Base-by-base conservation (phyloP, 768 basidiomycete genomes). In the Lactarius deliciosus region DNA sequence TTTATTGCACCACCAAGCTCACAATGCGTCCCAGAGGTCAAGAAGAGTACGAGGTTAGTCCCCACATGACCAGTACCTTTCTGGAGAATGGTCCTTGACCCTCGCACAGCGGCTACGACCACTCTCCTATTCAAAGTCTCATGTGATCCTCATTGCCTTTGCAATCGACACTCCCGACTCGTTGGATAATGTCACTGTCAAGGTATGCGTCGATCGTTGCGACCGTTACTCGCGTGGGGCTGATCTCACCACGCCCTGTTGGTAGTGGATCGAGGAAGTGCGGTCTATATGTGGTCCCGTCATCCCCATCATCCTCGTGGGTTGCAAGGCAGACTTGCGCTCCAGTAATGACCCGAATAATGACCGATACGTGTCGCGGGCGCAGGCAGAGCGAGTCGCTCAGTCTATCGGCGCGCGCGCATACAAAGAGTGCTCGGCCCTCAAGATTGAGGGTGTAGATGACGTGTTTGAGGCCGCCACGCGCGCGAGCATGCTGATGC, bases 391-490 rank as follows among this genome's bases (percentile, higher is more conserved):
- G 79, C 83, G 85, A 38, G 90, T 92, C 25, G 93, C 95, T 3
- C 80, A 81, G 36, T 82, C 81, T 43, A 98, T 98, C 69, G 95
- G 96, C 32, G 96, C 96, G 34, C 85, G 93, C 32, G 90, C 87
- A 50, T 98, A 98, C 81, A 94, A 94, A 76, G 96, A 98, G 76
- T 97, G 95, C 72, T 93, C 91, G 11, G 91, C 94, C 34, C 81
- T 96, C 59, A 90, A 87, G 79, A 91, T 92, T 61, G 89, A 92
- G 78, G 94, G 94, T 62, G 94, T 96, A 16, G 97, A 98, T 76
- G 93, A 97, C 72, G 93, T 98, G 55, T 99, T 98, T 72, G 97
- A 99, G 79, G 91, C 92, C 0, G 97, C 97, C 38, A 98, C 97
- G 13, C 82, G 97, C 54, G 95, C 94, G 55, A 95, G 94, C 74